Evolutionary conservation across 805 yeast species (phyloP).

Genomic region (Blastobotrys terrestris): DNA sequence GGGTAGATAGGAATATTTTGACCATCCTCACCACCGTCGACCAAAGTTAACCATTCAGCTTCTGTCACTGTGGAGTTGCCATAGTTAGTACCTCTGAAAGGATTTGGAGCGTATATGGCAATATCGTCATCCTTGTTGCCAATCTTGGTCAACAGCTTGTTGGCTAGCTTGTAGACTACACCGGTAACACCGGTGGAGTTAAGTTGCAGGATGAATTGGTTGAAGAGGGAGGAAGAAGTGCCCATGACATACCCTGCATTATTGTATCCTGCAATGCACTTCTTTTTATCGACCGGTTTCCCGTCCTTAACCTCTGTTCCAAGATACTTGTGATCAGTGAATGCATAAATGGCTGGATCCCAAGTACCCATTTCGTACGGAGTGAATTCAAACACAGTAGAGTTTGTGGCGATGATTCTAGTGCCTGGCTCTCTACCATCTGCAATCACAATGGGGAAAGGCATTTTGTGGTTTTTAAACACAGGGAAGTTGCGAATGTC

Average conservation of each 20-base stretch:
- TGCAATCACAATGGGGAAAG: slow-evolving; percentile 61
- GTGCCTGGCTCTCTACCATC: slow-evolving; percentile 42
- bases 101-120: slow-evolving; percentile 68
- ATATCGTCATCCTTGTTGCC: slow-evolving; percentile 51
- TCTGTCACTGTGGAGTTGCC: slow-evolving; percentile 34
- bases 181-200: slow-evolving; percentile 49
- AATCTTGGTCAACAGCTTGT: slow-evolving; percentile 41
- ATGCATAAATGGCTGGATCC: slow-evolving; percentile 68
- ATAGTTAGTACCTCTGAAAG: slow-evolving; percentile 46
- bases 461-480: slow-evolving; percentile 59
- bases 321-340: slow-evolving; percentile 59
- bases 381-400: slow-evolving; percentile 49
- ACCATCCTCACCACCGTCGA: slow-evolving; percentile 67
- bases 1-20: slow-evolving; percentile 64
- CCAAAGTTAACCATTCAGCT: slow-evolving; percentile 43
- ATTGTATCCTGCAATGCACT: slow-evolving; percentile 67
- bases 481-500: slow-evolving; percentile 55
- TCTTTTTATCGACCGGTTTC: slow-evolving; percentile 36
- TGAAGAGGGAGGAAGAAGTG: slow-evolving; percentile 76
- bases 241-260: slow-evolving; percentile 79
- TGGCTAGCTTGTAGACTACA: slow-evolving; percentile 40
- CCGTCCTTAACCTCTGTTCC: slow-evolving; percentile 67
- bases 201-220: slow-evolving; percentile 53
- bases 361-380: slow-evolving; percentile 82
- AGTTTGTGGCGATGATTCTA: slow-evolving; percentile 49